Evolutionary conservation across 1,284 basidiomycete species (phyloP).

Genomic region (Fomitopsis pinicola): DNA sequence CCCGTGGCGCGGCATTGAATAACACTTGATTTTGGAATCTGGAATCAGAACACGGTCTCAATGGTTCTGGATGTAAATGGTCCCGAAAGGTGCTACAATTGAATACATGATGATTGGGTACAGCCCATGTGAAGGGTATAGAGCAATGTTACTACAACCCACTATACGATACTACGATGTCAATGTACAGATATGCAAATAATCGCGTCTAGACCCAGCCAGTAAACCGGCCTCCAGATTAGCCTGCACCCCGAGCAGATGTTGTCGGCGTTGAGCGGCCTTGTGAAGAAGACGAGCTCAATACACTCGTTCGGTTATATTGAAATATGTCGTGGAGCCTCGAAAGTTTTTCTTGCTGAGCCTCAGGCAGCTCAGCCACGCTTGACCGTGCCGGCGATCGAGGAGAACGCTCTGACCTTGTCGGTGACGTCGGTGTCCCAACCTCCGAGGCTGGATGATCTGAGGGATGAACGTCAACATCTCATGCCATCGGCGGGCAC

Average conservation of each 20-base stretch:
- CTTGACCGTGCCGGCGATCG: conserved; percentile 32
- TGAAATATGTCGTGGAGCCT: conserved; percentile 77
- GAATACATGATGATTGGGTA: not conserved
- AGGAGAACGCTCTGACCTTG: conserved; percentile 22
- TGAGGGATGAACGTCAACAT: not conserved
- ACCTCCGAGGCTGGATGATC: conserved; percentile 12
- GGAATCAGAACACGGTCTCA: not conserved
- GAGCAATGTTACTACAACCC: conserved; percentile 15
- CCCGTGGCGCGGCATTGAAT: not conserved
- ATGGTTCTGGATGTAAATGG: not conserved
- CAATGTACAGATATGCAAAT: conserved; percentile 24
- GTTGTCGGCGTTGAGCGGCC: conserved; percentile 28
- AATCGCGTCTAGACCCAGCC: conserved; percentile 1
- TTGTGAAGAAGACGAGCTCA: conserved; percentile 59
- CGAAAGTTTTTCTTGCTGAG: conserved; percentile 57
- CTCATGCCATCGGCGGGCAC: not conserved
- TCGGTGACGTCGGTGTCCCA: conserved; percentile 15
- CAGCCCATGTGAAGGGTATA: conserved; percentile 3
- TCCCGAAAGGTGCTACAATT: not conserved
- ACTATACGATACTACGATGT: conserved; percentile 18
- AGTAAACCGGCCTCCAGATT: conserved; percentile 5
- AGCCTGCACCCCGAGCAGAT: conserved; percentile 15
- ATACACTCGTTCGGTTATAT: conserved; percentile 62
- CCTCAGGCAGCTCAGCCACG: conserved; percentile 29
- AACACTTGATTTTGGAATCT: not conserved